These are phyloP conservation scores for Macrolepiota dolichaula DNA, from an alignment of 768 basidiomycete species.

Conservation along the genomic window DNA sequence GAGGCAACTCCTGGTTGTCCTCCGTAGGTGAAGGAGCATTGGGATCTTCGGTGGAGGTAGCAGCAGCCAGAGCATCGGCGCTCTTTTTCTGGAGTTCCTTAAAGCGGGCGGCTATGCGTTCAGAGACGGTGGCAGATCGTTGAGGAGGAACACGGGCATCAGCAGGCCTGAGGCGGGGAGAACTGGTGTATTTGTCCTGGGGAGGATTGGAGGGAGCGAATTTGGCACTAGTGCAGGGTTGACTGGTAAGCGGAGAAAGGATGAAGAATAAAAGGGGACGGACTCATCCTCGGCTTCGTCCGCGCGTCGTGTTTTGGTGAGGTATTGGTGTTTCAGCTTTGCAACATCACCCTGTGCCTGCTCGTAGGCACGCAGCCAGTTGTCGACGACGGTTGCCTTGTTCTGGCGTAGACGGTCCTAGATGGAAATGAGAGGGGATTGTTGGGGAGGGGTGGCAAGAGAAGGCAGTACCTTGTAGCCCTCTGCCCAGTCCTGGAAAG, in stretches of 20 bases:
- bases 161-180: slow-evolving; percentile 61
- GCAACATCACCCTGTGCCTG: slow-evolving; percentile 62
- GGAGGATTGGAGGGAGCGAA: slow-evolving; percentile 72
- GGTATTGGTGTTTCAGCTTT: slow-evolving; percentile 74
- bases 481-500: slow-evolving; percentile 78
- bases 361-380: slow-evolving; percentile 71
- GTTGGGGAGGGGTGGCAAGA: slow-evolving; percentile 11
- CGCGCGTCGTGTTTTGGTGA: slow-evolving; percentile 74
- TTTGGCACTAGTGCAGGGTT: slow-evolving; percentile 55
- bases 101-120: slow-evolving; percentile 81
- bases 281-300: slow-evolving; percentile 96
- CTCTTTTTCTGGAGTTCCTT: slow-evolving; percentile 71
- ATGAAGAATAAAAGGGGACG: slow-evolving; percentile 32
- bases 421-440: slow-evolving; percentile 11
- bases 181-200: slow-evolving; percentile 78
- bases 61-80: slow-evolving; percentile 30
- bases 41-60: slow-evolving; percentile 27
- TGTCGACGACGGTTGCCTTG: slow-evolving; percentile 55
- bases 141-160: slow-evolving; percentile 50
- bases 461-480: slow-evolving; percentile 55
- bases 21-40: slow-evolving; percentile 25
- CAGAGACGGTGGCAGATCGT: slow-evolving; percentile 77
- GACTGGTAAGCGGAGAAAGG: slow-evolving; percentile 11
- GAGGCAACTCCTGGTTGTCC: slow-evolving; percentile 31
- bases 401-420: slow-evolving; percentile 64